phyloP scores from a whole-genome alignment of 495 filamentous ascomycete genomes.

The Wilcoxina mikolae region DNA sequence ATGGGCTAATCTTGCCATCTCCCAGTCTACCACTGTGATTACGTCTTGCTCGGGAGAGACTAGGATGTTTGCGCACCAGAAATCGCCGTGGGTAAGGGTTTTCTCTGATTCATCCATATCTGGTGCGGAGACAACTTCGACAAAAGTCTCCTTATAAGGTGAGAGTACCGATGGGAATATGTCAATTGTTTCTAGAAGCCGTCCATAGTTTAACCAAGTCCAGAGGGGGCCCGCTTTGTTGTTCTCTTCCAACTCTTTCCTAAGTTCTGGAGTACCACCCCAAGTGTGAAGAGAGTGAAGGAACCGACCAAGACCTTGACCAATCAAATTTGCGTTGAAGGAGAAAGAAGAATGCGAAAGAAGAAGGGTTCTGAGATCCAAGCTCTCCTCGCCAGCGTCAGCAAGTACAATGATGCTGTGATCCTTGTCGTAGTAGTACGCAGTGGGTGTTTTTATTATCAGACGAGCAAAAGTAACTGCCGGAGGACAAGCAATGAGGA shows the following conservation, averaged over 20 bases:
- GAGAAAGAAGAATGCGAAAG: neutral
- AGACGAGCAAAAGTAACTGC: neutral
- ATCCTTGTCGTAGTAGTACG: neutral
- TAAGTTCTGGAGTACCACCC: neutral
- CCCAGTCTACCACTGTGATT: neutral
- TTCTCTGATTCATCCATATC: neutral
- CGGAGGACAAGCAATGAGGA: neutral
- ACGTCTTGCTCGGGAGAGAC: neutral
- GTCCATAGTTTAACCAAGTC: neutral
- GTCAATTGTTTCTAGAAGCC: neutral
- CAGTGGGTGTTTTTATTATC: neutral
- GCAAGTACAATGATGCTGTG: neutral
- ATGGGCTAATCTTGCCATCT: neutral
- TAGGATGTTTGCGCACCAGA: conserved; percentile 1
- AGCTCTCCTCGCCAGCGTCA: neutral
- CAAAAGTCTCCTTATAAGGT: neutral
- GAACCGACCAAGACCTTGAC: neutral
- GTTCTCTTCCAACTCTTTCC: neutral
- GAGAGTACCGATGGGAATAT: neutral
- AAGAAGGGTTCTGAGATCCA: neutral
- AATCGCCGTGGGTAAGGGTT: neutral
- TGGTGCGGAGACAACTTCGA: neutral
- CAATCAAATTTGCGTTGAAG: neutral
- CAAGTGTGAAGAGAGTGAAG: neutral
- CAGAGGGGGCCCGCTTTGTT: neutral